A percentile compares a stretch with the other conserved stretches of the same genome.
Conservation (phyloP, 2,329 filamentous ascomycete genomes). For the Westerdykella aurantiaca region DNA sequence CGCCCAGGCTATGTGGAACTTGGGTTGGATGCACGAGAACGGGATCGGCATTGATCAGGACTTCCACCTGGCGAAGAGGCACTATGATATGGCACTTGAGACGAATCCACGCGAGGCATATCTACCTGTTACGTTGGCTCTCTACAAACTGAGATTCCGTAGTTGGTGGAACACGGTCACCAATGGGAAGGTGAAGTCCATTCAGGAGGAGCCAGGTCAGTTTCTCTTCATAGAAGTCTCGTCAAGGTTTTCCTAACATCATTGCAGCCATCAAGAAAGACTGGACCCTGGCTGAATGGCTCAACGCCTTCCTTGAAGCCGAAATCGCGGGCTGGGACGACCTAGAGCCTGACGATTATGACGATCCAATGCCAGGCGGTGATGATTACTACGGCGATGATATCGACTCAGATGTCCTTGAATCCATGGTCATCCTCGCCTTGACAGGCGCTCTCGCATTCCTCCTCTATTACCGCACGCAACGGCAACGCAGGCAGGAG, state of each 20-base stretch:
- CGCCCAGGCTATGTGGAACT: constrained; percentile 91
- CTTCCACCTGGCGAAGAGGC: constrained; percentile 93
- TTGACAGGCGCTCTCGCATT: constrained; percentile 68
- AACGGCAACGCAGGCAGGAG: constrained; percentile 48
- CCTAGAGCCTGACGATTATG: constrained; percentile 42
- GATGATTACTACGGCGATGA: constrained; percentile 58
- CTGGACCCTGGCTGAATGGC: constrained; percentile 79
- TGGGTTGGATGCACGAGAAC: constrained; percentile 99
- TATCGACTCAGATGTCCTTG: constrained; percentile 72
- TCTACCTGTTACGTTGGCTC: constrained; percentile 79
- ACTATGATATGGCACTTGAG: constrained; percentile 87
- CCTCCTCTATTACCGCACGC: constrained; percentile 74
- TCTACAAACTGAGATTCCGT: constrained; percentile 75
- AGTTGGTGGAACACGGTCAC: constrained; percentile 95
- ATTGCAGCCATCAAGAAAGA: constrained; percentile 61
- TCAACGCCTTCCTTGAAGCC: constrained; percentile 71
- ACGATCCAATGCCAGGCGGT: constrained; percentile 33
- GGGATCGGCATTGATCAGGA: constrained; percentile 89
- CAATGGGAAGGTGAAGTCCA: constrained; percentile 84
- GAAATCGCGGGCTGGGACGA: constrained; percentile 56
- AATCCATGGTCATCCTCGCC: constrained; percentile 77
- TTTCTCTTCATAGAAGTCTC: neutral
- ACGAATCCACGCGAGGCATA: constrained; percentile 85
- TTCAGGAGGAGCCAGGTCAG: constrained; percentile 81
- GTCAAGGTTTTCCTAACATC: constrained; percentile 3